Conservation (phyloP, 768 basidiomycete genomes). For the Lentinula boryana region DNA sequence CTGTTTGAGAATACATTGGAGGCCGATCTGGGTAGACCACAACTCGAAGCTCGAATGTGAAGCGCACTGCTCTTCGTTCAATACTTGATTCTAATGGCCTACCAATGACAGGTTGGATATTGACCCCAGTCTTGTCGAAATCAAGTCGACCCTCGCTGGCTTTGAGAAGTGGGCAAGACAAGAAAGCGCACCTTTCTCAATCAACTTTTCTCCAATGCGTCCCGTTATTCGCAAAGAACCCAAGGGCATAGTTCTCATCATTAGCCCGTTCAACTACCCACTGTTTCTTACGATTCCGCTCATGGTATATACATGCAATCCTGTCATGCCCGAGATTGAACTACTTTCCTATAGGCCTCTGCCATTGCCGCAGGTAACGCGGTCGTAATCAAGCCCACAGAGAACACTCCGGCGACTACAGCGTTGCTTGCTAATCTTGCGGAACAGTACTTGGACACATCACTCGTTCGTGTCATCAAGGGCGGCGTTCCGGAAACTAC, state of each 20-base stretch:
- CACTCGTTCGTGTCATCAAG: constrained; percentile 61
- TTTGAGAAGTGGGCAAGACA: constrained; percentile 75
- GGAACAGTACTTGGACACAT: constrained; percentile 69
- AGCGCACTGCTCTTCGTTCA: constrained; percentile 10
- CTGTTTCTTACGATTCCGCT: constrained; percentile 48
- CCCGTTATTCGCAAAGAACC: constrained; percentile 69
- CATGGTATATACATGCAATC: constrained; percentile 35
- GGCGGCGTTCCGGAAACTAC: constrained; percentile 63
- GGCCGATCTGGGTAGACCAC: constrained; percentile 59
- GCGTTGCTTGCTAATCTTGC: constrained; percentile 60
- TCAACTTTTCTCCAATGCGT: constrained; percentile 38
- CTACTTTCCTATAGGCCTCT: constrained; percentile 17
- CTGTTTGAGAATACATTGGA: constrained; percentile 54
- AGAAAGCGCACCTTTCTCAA: constrained; percentile 19
- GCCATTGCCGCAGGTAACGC: constrained; percentile 80
- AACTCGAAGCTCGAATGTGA: constrained; percentile 51
- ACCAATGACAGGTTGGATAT: background rate
- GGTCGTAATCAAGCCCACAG: constrained; percentile 72
- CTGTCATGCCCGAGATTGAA: background rate
- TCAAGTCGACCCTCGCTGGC: constrained; percentile 45
- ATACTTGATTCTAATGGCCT: background rate
- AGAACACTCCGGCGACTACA: constrained; percentile 50
- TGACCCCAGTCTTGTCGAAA: constrained; percentile 38
- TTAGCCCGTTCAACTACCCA: constrained; percentile 75
- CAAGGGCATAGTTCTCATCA: constrained; percentile 68